These are phyloP conservation scores for Gastrolobium bilobum DNA, from an alignment of 306 rosid species.

Conservation along the genomic window DNA sequence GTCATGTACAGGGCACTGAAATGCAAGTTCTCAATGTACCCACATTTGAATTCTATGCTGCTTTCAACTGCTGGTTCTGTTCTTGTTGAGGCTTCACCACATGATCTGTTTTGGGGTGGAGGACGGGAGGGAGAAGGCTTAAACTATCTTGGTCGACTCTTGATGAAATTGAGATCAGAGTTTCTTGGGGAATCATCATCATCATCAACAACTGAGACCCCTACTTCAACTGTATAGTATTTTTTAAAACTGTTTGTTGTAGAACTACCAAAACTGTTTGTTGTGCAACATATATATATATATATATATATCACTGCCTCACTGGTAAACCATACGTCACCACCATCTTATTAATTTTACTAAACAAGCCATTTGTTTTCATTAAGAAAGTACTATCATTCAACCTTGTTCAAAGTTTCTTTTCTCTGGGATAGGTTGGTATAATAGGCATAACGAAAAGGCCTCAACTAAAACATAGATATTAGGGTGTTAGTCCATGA, in stretches of 20 bases:
- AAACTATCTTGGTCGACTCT: slow-evolving; percentile 83
- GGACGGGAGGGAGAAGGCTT: slow-evolving; percentile 96
- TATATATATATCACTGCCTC: too few species aligned
- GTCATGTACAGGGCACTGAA: slow-evolving; percentile 87
- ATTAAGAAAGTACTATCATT: background rate
- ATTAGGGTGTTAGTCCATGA: too few species aligned
- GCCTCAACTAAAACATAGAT: too few species aligned
- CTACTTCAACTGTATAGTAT: slow-evolving; percentile 49
- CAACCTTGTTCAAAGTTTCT: background rate
- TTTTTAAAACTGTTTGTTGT: slow-evolving; percentile 29
- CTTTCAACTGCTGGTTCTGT: slow-evolving; percentile 84
- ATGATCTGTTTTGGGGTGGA: slow-evolving; percentile 96
- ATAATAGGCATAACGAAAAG: too few species aligned
- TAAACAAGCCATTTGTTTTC: background rate
- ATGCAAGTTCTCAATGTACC: slow-evolving; percentile 89
- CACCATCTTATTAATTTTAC: slow-evolving; percentile 4
- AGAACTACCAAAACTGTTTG: slow-evolving; percentile 8
- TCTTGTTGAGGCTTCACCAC: slow-evolving; percentile 94
- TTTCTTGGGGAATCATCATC: slow-evolving; percentile 71
- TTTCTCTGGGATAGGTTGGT: background rate
- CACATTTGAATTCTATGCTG: slow-evolving; percentile 80
- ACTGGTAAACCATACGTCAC: background rate
- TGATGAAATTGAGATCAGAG: slow-evolving; percentile 92
- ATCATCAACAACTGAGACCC: slow-evolving; percentile 43
- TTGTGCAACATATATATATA: slow-evolving; percentile 7